Percentiles rank a stretch among this genome's conserved stretches.
phyloP scores from a whole-genome alignment of 2,329 filamentous ascomycete genomes.

The Pseudogymnoascus sp. region DNA sequence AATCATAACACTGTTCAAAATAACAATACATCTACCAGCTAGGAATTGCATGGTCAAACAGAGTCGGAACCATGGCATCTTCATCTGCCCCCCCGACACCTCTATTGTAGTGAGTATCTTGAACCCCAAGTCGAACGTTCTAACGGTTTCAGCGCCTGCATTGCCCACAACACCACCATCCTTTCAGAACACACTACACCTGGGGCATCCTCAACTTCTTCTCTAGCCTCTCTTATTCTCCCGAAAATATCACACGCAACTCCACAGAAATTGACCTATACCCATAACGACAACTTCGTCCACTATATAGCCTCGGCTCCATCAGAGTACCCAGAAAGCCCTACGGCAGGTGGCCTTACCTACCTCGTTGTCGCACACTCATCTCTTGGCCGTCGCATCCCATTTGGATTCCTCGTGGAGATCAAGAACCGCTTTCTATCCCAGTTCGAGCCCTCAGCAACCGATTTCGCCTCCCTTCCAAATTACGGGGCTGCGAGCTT shows the following conservation, averaged over 20 bases:
- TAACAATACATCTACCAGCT: background rate
- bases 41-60: background rate
- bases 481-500: slow-evolving; percentile 87
- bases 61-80: slow-evolving; percentile 51
- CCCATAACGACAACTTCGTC: slow-evolving; percentile 83
- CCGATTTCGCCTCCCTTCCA: slow-evolving; percentile 69
- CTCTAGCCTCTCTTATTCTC: slow-evolving; percentile 85
- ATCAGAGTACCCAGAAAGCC: slow-evolving; percentile 48
- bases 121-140: slow-evolving; percentile 8
- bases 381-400: slow-evolving; percentile 74
- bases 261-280: slow-evolving; percentile 87
- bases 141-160: slow-evolving; percentile 61
- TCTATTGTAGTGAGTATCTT: slow-evolving; percentile 59
- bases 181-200: slow-evolving; percentile 87
- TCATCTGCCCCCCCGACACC: slow-evolving; percentile 60
- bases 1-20: background rate
- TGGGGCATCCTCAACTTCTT: slow-evolving; percentile 72
- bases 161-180: slow-evolving; percentile 89
- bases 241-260: slow-evolving; percentile 81
- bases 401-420: slow-evolving; percentile 87
- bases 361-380: slow-evolving; percentile 85
- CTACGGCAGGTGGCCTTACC: slow-evolving; percentile 71
- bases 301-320: slow-evolving; percentile 89
- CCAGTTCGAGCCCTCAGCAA: slow-evolving; percentile 55
- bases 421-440: slow-evolving; percentile 81